Base-by-base conservation (phyloP, 495 filamentous ascomycete species). In the Hypoxylon perforatum region DNA sequence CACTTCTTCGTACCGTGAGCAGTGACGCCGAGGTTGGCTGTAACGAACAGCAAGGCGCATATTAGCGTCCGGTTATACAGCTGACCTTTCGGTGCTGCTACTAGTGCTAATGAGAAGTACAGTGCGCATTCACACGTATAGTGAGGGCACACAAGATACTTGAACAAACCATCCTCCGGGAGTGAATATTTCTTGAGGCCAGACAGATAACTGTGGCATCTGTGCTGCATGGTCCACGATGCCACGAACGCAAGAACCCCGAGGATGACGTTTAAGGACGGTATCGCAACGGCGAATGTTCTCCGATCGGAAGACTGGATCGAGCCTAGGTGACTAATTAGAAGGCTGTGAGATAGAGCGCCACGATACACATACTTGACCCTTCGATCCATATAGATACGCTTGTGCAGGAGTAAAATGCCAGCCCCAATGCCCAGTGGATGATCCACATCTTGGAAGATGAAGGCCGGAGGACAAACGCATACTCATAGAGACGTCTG, bases 341-440 rank as follows among this genome's bases (percentile, higher is more conserved):
- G 53, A 61, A 70, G 23, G 25, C 42, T 54, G 17, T 49, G 45
- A 45, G 57, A 58, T 18, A 52, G 33, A 25, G 14, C 18, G 21
- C 12, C 39, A 46, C 17, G 22, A 44, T 55, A 72, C 84, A 72
- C 84, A 61, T 80, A 94, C 93, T 81, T 53, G 89, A 85, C 21
- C 92, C 93, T 74, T 97, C 93, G 54, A 97, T 84, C 95, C 94
- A 97, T 33, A 96, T 78, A 2, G 91, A 84, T 54, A 97, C 77
- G 21, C 87, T 85, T 55, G 90, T 87, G 30, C 78, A 80, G 14
- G 89, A 66, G 75, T 99, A 99, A 76, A 92, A 97, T 14, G 75
- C 77, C 17, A 95, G 73, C 1, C 96, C 96, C 2, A 94, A 75
- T 18, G 91, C 47, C 87, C 91, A 97, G 76, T 93, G 92, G 3